These are phyloP conservation scores for Fusarium robinianum DNA, from an alignment of 2,329 filamentous ascomycete genomes.

Conservation along the genomic window DNA sequence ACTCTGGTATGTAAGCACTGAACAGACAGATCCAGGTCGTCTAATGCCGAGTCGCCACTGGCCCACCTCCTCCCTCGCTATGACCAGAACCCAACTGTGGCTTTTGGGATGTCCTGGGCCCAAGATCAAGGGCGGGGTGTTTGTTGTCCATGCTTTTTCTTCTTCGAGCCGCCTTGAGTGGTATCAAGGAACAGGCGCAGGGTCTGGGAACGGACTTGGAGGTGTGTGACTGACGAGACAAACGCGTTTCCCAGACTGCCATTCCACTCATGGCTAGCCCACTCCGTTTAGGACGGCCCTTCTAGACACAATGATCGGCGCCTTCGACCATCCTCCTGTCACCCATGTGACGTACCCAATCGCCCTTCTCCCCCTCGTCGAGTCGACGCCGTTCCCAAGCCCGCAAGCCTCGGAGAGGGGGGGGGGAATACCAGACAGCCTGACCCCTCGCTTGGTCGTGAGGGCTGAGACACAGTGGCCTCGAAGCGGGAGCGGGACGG, in stretches of 20 bases:
- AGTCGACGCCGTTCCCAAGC: conserved; percentile 9
- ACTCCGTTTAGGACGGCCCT: conserved; percentile 6
- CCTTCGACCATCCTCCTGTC: conserved; percentile 7
- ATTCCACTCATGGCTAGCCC: conserved; percentile 8
- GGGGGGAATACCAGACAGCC: conserved; percentile 1
- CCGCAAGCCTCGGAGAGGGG: conserved; percentile 5
- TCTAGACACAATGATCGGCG: conserved; percentile 32
- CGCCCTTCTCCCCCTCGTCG: conserved; percentile 7
- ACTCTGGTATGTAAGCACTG: too few species aligned
- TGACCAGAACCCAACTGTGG: too few species aligned
- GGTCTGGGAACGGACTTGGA: too few species aligned
- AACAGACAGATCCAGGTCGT: conserved; percentile 30
- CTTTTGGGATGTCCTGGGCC: too few species aligned
- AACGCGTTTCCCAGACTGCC: conserved; percentile 1
- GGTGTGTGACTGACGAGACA: conserved; percentile 7
- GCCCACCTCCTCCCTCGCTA: conserved; percentile 21
- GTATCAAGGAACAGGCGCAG: too few species aligned
- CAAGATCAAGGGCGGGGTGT: too few species aligned
- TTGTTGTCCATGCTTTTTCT: too few species aligned
- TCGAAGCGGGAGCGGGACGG: conserved; percentile 9
- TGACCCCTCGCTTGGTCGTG: conserved; percentile 12
- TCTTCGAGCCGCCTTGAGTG: too few species aligned
- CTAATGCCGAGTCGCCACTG: conserved; percentile 19
- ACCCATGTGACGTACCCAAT: conserved; percentile 32
- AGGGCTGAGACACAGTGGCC: conserved; percentile 19